These are phyloP conservation scores for Ophiostoma piceae DNA, from an alignment of 2,329 filamentous ascomycete genomes.

Conservation along the genomic window DNA sequence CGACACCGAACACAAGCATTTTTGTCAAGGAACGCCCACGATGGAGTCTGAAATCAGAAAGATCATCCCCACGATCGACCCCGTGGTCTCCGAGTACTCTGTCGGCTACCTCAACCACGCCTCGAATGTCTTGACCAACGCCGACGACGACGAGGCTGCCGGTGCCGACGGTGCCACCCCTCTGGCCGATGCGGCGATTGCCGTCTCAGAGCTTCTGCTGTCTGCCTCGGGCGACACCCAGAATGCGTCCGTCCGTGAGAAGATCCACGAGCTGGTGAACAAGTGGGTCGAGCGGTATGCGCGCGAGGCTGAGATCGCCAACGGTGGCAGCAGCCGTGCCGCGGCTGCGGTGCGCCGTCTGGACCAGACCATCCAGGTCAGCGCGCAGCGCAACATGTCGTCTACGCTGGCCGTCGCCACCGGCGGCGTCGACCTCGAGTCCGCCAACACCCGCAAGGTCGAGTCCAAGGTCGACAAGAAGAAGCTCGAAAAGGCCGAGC, in stretches of 20 bases:
- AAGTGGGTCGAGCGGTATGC: slow-evolving; percentile 85
- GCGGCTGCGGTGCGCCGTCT: slow-evolving; percentile 75
- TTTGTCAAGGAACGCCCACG: not conserved
- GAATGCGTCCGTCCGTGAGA: slow-evolving; percentile 64
- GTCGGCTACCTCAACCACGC: slow-evolving; percentile 93
- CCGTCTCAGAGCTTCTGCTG: slow-evolving; percentile 81
- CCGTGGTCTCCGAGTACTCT: slow-evolving; percentile 83
- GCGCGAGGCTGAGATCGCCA: slow-evolving; percentile 41
- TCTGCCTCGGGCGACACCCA: slow-evolving; percentile 80
- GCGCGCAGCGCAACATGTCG: slow-evolving; percentile 90
- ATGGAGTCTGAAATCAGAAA: slow-evolving; percentile 89
- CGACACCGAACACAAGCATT: not conserved
- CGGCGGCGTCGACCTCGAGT: slow-evolving; percentile 84
- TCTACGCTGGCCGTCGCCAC: slow-evolving; percentile 85
- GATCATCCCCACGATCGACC: slow-evolving; percentile 81
- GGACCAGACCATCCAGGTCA: slow-evolving; percentile 92
- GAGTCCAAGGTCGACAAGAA: slow-evolving; percentile 97
- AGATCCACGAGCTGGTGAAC: slow-evolving; percentile 75
- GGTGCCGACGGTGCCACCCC: slow-evolving; percentile 52
- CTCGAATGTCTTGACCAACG: slow-evolving; percentile 72
- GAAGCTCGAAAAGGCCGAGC: slow-evolving; percentile 97
- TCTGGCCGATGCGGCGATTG: slow-evolving; percentile 73
- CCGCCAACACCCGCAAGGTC: slow-evolving; percentile 85
- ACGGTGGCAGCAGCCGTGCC: slow-evolving; percentile 50
- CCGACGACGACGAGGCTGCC: slow-evolving; percentile 59